Percentiles rank a stretch among this genome's conserved stretches.
phyloP scores from a whole-genome alignment of 2,329 filamentous ascomycete species.

The Akanthomyces muscarius region DNA sequence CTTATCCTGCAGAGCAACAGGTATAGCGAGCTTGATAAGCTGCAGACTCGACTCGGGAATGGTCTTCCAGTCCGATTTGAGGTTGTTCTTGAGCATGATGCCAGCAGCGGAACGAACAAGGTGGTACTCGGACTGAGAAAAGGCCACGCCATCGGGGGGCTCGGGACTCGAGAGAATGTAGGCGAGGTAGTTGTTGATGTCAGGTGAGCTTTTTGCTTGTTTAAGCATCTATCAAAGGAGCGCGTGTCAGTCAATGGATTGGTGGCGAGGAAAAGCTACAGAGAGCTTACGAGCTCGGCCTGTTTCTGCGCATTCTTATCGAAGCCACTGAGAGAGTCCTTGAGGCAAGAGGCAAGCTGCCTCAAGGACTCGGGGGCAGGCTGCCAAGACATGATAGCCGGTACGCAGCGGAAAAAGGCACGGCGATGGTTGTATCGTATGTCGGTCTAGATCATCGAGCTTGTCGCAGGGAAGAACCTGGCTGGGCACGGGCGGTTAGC shows the following conservation, averaged over 20 bases:
- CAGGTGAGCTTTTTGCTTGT: constrained; percentile 81
- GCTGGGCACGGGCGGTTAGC: neutral
- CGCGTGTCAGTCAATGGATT: constrained; percentile 23
- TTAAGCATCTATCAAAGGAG: constrained; percentile 70
- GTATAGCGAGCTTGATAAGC: constrained; percentile 75
- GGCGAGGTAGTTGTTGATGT: constrained; percentile 95
- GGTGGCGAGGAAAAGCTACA: constrained; percentile 5
- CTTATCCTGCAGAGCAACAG: constrained; percentile 75
- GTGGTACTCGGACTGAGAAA: constrained; percentile 60
- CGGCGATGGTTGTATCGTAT: neutral
- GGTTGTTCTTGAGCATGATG: constrained; percentile 93
- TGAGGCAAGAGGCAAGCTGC: constrained; percentile 85
- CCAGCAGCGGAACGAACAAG: constrained; percentile 81
- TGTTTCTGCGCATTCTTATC: constrained; percentile 79
- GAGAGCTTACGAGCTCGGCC: constrained; percentile 70
- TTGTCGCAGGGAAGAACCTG: constrained; percentile 18
- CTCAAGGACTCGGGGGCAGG: constrained; percentile 80
- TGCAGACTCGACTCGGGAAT: constrained; percentile 69
- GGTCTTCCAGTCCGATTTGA: constrained; percentile 69
- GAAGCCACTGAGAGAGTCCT: constrained; percentile 84
- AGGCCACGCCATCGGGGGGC: constrained; percentile 56
- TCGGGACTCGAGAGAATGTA: constrained; percentile 77
- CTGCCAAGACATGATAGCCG: constrained; percentile 78
- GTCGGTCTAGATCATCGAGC: constrained; percentile 11
- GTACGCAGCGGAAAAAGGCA: neutral